Evolutionary conservation across 352 stramenopile species (phyloP).

Genomic region (Phytophthora lateralis): DNA sequence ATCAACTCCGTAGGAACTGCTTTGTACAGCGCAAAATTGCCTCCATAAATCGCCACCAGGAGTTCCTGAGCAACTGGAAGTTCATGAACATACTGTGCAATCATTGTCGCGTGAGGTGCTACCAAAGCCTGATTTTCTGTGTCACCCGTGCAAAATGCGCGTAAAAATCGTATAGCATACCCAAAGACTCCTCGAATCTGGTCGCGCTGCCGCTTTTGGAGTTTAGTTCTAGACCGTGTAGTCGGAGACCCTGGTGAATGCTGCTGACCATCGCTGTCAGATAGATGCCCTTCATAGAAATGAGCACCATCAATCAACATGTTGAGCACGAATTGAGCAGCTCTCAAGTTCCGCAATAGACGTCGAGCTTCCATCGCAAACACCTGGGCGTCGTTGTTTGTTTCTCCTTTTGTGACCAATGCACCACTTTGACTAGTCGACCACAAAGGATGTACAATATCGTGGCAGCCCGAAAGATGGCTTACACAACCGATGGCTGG

Average conservation of each 20-base stretch:
- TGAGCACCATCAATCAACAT: slow-evolving; percentile 76
- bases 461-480: slow-evolving; percentile 50
- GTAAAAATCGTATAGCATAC: slow-evolving; percentile 65
- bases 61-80: slow-evolving; percentile 67
- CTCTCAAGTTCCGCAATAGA: slow-evolving; percentile 63
- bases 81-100: slow-evolving; percentile 58
- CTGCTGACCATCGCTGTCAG: slow-evolving; percentile 21
- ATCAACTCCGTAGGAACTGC: slow-evolving; percentile 61
- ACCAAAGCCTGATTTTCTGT: slow-evolving; percentile 56
- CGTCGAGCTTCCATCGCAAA: slow-evolving; percentile 53
- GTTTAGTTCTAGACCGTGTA: slow-evolving; percentile 38
- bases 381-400: slow-evolving; percentile 18
- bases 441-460: slow-evolving; percentile 22
- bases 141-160: slow-evolving; percentile 52
- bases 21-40: slow-evolving; percentile 59
- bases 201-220: slow-evolving; percentile 51
- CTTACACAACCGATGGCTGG: slow-evolving; percentile 54
- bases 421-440: background rate
- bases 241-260: slow-evolving; percentile 32
- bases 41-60: slow-evolving; percentile 55
- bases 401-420: slow-evolving; percentile 1
- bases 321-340: slow-evolving; percentile 60
- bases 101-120: slow-evolving; percentile 50
- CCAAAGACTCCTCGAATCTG: slow-evolving; percentile 62
- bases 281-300: slow-evolving; percentile 66